Percentiles rank a stretch among this genome's conserved stretches.
Evolutionary conservation across 2,329 filamentous ascomycete genomes (phyloP).

Genomic region (Cadophora luteo-olivacea): DNA sequence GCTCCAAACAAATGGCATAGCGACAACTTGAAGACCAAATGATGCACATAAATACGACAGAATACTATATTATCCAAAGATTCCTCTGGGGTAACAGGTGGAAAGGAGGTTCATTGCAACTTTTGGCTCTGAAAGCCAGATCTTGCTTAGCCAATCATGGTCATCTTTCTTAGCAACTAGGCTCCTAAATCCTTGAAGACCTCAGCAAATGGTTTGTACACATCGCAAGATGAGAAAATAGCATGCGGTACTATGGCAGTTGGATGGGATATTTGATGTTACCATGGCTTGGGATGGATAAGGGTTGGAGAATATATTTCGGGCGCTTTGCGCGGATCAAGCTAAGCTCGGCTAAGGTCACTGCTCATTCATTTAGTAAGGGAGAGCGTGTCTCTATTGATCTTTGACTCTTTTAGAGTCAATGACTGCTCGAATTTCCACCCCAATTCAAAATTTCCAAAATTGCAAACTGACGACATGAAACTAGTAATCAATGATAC

Average conservation of each 20-base stretch:
- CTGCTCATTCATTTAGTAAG: no score
- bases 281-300: neutral
- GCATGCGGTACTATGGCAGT: neutral
- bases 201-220: neutral
- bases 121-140: neutral
- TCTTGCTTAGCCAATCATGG: neutral
- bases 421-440: no score
- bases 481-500: no score
- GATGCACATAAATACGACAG: no score
- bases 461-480: no score
- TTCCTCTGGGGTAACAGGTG: neutral
- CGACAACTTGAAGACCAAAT: no score
- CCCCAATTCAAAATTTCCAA: no score
- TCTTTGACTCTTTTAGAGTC: neutral
- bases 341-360: no score
- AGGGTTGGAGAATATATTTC: neutral
- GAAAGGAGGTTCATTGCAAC: neutral
- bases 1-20: no score
- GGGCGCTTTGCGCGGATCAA: neutral
- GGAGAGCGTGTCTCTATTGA: neutral
- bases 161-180: neutral
- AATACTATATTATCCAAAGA: neutral
- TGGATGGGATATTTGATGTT: no score
- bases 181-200: neutral
- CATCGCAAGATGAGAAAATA: neutral